Evolutionary conservation across 768 basidiomycete genomes (phyloP).

Genomic region (Cubamyces sp.): DNA sequence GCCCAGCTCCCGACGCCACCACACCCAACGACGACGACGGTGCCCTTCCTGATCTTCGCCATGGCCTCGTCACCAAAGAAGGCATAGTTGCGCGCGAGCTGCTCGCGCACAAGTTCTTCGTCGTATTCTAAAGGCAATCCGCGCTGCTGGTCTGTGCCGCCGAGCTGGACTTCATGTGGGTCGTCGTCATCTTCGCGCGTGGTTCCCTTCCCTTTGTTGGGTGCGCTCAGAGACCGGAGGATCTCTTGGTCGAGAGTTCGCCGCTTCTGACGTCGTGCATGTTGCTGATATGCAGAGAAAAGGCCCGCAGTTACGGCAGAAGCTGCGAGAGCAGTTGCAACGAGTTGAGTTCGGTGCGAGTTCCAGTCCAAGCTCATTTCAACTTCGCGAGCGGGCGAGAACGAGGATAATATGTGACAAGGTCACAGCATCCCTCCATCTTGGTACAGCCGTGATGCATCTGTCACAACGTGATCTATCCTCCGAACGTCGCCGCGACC

Average conservation of each 20-base stretch:
- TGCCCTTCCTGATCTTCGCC: conserved; percentile 70
- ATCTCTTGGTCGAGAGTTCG: conserved; percentile 61
- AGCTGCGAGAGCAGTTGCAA: conserved; percentile 65
- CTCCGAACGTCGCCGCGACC: too few relatives aligned
- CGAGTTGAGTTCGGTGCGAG: conserved; percentile 67
- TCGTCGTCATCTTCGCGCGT: conserved; percentile 7
- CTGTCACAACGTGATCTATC: neutral
- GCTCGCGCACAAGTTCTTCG: conserved; percentile 84
- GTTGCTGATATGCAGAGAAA: conserved; percentile 60
- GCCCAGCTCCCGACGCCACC: conserved; percentile 98
- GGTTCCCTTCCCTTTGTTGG: conserved; percentile 9
- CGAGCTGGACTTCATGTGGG: conserved; percentile 9
- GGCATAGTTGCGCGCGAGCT: conserved; percentile 91
- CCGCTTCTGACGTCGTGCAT: conserved; percentile 49
- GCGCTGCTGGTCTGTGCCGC: neutral
- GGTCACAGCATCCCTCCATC: neutral
- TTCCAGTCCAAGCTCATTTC: conserved; percentile 34
- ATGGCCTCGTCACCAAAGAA: conserved; percentile 94
- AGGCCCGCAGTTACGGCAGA: conserved; percentile 63
- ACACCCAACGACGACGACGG: conserved; percentile 90
- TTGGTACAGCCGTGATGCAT: neutral
- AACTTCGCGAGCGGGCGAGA: too few relatives aligned
- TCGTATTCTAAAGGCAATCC: conserved; percentile 48
- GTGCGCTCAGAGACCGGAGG: conserved; percentile 48
- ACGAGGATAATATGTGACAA: neutral